Evolutionary conservation across 352 stramenopile genomes (phyloP), one percentile per base, ranked within the genome.

Genomic region (Blastocystis sp.): DNA sequence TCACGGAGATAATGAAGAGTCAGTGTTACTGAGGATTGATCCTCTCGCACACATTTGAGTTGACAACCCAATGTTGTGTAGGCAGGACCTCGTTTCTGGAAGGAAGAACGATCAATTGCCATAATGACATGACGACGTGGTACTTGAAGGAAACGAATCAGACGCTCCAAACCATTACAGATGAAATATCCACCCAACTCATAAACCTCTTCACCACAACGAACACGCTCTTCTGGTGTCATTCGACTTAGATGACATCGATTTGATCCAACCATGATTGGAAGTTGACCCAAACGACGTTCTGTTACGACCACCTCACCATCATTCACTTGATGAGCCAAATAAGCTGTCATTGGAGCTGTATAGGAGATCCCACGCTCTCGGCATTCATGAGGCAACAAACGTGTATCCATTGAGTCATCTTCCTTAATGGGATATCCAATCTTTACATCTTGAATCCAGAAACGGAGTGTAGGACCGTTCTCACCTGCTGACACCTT

Each of bases 181-280:
- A 99, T 97, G 88, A 99, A 99, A 88, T 98, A 98, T 54, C 96
- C 96, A 66, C 97, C 97, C 91, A 98, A 95, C 88, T 99, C 96
- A 81, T 96, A 97, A 78, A 94, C 92, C 89, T 98, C 94, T 90
- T 98, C 86, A 94, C 89, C 37, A 32, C 43, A 56, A n/a, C 27
- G 88, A 7, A 98, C 92, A 27, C 98, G 90, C 87, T 98, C 89
- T 0, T 90, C 87, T 0, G 95, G 94, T 32, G 89, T 90, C 69
- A 97, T 92, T 4, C 91, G 91, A 63, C 93, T 89, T 42, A 98
- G 91, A 90, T 98, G 95, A 91, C 96, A 99, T 35, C 92, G 93
- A 87, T 96, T 95, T 29, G 93, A 97, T 88, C 94, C 92, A 66
- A 98, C 94, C 96, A 98, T 98, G 87, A 99, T 97, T 0, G 96